Base-by-base conservation (phyloP, 441 rosid genomes). In the Flueggea neowawraea region DNA sequence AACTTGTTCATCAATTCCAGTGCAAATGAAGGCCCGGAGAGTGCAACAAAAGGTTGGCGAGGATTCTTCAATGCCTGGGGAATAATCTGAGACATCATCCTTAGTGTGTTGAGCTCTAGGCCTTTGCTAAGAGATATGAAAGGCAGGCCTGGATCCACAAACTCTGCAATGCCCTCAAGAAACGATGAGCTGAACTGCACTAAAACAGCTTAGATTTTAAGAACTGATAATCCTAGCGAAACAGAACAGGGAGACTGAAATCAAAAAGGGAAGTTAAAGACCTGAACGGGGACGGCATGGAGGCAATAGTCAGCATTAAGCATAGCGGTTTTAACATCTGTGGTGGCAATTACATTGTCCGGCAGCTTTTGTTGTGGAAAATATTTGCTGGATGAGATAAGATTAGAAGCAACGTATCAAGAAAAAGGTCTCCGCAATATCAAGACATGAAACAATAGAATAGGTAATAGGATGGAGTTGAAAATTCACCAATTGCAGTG, bases 211-310 rank as follows among this genome's bases (percentile, higher is more conserved):
- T 33, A 33, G 39, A 33, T 33, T 16, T 50, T 1, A 50, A 4
- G 53, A 5, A 13, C n/a, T 50, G 16, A 8, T 13, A 16, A 14
- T 16, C 16, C 11, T 5, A 8, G 12, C 53, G 16, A 50, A 50
- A 55, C 13, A 53, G 32, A 54, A 47, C 45, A 61, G 13, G 14
- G 53, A 36, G 17, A 53, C 39, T 33, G 39, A 33, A 33, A 33
- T 33, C 6, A 33, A 33, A 36, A 11, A 62, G 28, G 36, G 53
- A 52, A 63, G 12, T n/a, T 32, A 66, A 43, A 22, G 58, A 92
- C 96, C 98, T 89, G 98, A 49, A 92, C 98, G 41, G 98, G 98
- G 16, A 89, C 89, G 2, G 98, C 96, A 67, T 89, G 96, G 31
- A 89, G 86, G 73, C 96, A 92, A 54, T 83, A 92, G 71, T 89